Evolutionary conservation across 2,329 filamentous ascomycete genomes (phyloP).

Genomic region (Xylariales sp.): DNA sequence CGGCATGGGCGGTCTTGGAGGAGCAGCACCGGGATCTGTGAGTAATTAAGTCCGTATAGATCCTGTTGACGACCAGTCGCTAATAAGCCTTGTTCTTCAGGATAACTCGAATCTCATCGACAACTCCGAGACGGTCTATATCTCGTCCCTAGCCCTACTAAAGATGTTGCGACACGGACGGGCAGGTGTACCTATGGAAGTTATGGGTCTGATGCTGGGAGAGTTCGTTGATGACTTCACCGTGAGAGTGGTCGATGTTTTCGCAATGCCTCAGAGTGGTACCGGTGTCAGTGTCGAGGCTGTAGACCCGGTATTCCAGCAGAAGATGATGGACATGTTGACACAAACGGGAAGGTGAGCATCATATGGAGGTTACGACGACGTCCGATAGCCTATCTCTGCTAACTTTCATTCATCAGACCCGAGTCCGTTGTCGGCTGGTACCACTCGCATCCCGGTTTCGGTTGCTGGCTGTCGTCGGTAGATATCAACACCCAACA

Average conservation of each 20-base stretch:
- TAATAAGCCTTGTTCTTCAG: constrained; percentile 36
- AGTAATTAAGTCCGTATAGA: too few relatives aligned
- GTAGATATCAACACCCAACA: constrained; percentile 99
- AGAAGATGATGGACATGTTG: constrained; percentile 99
- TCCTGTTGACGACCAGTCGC: too few relatives aligned
- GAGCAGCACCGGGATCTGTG: constrained; percentile 57
- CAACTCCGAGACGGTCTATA: constrained; percentile 99
- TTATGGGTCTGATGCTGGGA: constrained; percentile 98
- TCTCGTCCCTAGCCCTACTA: constrained; percentile 90
- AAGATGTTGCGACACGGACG: constrained; percentile 99
- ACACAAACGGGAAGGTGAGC: constrained; percentile 87
- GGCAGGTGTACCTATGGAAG: constrained; percentile 98
- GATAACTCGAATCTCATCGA: constrained; percentile 91
- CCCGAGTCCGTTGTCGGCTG: constrained; percentile 97
- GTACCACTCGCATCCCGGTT: constrained; percentile 99
- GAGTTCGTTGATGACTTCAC: constrained; percentile 99
- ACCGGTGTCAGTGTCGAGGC: constrained; percentile 98
- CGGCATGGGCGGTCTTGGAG: constrained; percentile 62
- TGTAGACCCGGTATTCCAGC: constrained; percentile 97
- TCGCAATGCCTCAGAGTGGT: constrained; percentile 98
- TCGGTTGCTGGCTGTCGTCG: constrained; percentile 97
- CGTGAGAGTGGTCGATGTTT: constrained; percentile 95
- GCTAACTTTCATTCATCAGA: constrained; percentile 44
- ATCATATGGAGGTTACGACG: neutral
- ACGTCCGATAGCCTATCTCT: constrained; percentile 6